Base-by-base conservation (phyloP, 2,329 filamentous ascomycete genomes). In the Colletotrichum sp. region DNA sequence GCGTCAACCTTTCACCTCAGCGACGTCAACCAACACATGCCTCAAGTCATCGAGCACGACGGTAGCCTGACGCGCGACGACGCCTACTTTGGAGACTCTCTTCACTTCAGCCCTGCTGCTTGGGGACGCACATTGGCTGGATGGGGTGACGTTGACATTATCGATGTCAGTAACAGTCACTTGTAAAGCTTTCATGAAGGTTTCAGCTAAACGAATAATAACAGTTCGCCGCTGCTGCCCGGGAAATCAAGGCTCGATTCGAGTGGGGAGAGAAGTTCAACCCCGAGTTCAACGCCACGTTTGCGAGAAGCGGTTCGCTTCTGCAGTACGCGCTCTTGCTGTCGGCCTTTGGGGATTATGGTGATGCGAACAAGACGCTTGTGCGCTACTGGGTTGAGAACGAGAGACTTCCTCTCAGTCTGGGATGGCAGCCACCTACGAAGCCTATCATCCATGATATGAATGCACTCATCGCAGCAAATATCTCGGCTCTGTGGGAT, bases 1-100 rank as follows among this genome's bases (percentile, higher is more conserved):
- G 48, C 63, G 28, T 67, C 77, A 3, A 81, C 80, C 1, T 79
- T 82, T 13, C 79, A 83, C 75, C 70, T 83, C 2, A 79, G 80
- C 57, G 82, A 83, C 36, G 66, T 82, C 6, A 71, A 77, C 34
- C 77, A 78, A n/a, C 80, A 82, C 63, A 43, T 55, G 71, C 9
- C 71, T 78, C 21, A 76, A 80, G 80, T 82, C 12, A 82, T 83
- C 67, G 83, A 84, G 72, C 82, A 83, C 71, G 82, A 84, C 72
- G 82, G 81, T 43, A 81, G 79, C 36, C 72, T 84, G 3, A 81
- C 77, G 67, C 78, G 83, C 39, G 77, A 79, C 59, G 82, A 84
- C 71, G 48, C 78, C 34, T 75, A 77, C 73, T 80, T 80, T 34
- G 82, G 82, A 32, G 79, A 83, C 75, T 82, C 81, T 72, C 77